A percentile compares a stretch with the other conserved stretches of the same genome.
These are phyloP conservation scores for Penstemon barbatus DNA, from an alignment of 257 asterid species.

Conservation along the genomic window DNA sequence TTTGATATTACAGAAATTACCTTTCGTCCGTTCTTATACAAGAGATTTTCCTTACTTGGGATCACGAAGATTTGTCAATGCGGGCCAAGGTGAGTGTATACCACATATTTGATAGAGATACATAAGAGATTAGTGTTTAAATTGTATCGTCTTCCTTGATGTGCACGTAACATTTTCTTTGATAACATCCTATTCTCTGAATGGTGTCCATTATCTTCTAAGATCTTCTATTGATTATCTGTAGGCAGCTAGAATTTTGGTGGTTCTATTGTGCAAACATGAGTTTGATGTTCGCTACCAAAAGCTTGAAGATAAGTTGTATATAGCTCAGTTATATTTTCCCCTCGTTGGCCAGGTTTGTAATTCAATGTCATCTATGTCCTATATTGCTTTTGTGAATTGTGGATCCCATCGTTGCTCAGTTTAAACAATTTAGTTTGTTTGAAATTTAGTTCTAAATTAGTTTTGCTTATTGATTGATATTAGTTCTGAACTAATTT, in stretches of 20 bases:
- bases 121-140: conserved; percentile 16
- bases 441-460: conserved; percentile 16
- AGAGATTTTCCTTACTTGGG: conserved; percentile 99
- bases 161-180: conserved; percentile 12
- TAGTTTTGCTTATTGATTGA: background rate
- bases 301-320: conserved; percentile 95
- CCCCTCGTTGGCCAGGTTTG: conserved; percentile 96
- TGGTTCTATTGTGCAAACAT: conserved; percentile 93
- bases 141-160: conserved; percentile 19
- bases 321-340: conserved; percentile 92
- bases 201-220: conserved; percentile 18
- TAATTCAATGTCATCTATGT: conserved; percentile 20
- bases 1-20: conserved; percentile 66
- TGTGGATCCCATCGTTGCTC: background rate
- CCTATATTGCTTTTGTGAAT: conserved; percentile 14
- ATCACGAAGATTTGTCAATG: conserved; percentile 93
- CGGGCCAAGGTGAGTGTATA: conserved; percentile 77
- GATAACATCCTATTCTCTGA: conserved; percentile 17
- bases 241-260: conserved; percentile 93
- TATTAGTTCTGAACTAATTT: background rate
- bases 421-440: conserved; percentile 18
- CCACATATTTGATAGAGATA: conserved; percentile 22
- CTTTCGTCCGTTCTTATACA: conserved; percentile 92
- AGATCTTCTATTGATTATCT: conserved; percentile 32
- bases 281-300: conserved; percentile 96